Evolutionary conservation across 176 grass and related monocot genomes (phyloP), one percentile per base, ranked within the genome.

Genomic region (Lolium multiflorum): DNA sequence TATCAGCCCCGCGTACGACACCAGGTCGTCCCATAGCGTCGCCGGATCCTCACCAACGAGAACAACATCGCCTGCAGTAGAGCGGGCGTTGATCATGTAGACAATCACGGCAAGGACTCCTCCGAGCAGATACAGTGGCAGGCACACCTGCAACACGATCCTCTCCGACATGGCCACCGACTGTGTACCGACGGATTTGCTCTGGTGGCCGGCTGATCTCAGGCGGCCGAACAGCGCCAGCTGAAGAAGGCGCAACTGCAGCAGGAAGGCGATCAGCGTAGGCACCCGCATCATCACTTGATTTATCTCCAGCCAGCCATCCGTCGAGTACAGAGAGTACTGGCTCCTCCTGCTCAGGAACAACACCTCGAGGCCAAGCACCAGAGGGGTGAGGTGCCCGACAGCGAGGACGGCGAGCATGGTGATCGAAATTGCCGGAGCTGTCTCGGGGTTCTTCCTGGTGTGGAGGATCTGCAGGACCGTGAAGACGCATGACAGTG

Each of bases 1-100:
- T 8, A 58, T n/a, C 56, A 58, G 6, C 56, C 56, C 87, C 0
- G 81, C 78, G 72, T 81, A 94, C 14, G 87, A 87, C 61, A 71
- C 55, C 7, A 94, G 69, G 70, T 70, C 81, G 13, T 71, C 84
- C 89, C 92, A 90, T 9, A 87, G 75, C 18, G 81, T 88, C 10
- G 20, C 15, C 9, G 39, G 39, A 4, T 41, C 39, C 6, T 6
- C 39, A 6, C 39, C 39, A 6, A 41, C 39, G 39, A 4, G 39
- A 41, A 41, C 39, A 6, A 6, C 39, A 31, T 31, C 28, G 28
- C 44, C 9, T 49, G 47, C 47, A 49, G 47, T 11, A 46, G 44
- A 6, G 7, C 2, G 9, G 11, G 9, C 11, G 12, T 49, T 16
- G 18, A 10, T 22, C 48, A 39, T 4, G 12, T 26, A 43, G 7